Percentiles rank a stretch among this genome's conserved stretches.
phyloP scores from a whole-genome alignment of 495 filamentous ascomycete species.

The Cladorrhinum samala region DNA sequence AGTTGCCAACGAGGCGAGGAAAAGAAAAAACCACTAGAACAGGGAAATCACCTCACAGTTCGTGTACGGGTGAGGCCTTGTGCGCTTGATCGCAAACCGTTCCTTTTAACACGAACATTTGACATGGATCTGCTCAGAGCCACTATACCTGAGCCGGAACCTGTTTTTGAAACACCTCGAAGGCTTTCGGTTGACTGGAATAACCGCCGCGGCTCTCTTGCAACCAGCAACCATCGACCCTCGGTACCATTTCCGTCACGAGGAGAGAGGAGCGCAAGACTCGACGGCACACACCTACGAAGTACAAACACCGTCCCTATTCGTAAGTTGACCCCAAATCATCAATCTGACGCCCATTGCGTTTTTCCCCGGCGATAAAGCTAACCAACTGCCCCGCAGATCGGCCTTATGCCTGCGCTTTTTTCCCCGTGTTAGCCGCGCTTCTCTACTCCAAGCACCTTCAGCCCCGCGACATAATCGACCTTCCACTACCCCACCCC shows the following conservation, averaged over 20 bases:
- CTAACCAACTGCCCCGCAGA: constrained; percentile 28
- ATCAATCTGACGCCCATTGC: too few relatives aligned
- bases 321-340: constrained; percentile 32
- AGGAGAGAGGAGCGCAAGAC: constrained; percentile 1
- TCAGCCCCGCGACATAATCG: constrained; percentile 43
- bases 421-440: constrained; percentile 45
- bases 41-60: constrained; percentile 30
- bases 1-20: neutral
- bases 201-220: neutral
- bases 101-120: constrained; percentile 42
- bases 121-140: constrained; percentile 40
- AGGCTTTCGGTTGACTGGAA: constrained; percentile 5
- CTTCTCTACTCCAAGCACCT: constrained; percentile 48
- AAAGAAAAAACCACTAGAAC: neutral
- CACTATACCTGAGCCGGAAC: constrained; percentile 26
- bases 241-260: constrained; percentile 2
- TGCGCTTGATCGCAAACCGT: constrained; percentile 34
- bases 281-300: constrained; percentile 19
- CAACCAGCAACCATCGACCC: constrained; percentile 8
- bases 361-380: neutral
- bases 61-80: constrained; percentile 41
- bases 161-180: constrained; percentile 1
- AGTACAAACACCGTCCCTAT: constrained; percentile 39
- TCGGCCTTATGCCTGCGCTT: constrained; percentile 41
- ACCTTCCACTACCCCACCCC: constrained; percentile 51